Base-by-base conservation (phyloP, 257 asterid genomes). In the Solanum rostratum region DNA sequence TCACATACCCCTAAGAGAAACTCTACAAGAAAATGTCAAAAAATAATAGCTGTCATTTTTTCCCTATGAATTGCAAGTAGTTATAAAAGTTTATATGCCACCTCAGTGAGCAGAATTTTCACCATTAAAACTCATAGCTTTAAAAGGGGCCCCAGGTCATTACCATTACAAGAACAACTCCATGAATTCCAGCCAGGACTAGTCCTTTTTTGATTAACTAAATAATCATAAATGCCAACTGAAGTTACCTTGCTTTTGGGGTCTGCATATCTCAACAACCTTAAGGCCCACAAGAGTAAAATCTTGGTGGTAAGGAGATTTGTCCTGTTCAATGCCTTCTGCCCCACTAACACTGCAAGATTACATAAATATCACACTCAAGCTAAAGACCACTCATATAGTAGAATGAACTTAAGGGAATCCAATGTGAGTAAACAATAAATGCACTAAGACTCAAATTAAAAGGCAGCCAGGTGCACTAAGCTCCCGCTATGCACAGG, bases 181-280 rank as follows among this genome's bases (percentile, higher is more conserved):
- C 57, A 54, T 43, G 74, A 73, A 70, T 49, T 65, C 68, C 57
- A 80, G 22, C 46, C 24, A n/a, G 27, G 55, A 57, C 59, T 20
- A 29, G 85, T 27, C 45, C 10, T 8, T 50, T 15, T 78, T 45
- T 46, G 0, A 49, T 73, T 57, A 50, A 11, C 19, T 46, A 76
- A 55, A 85, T 30, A 84, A 57, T 86, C 63, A 82, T 68, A 22
- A 85, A 85, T 76, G 82, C 27, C n/a, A 46, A 86, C 60, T 30
- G 83, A 86, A 85, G 46, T 80, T 89, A 95, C 98, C 97, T 95
- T 89, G 92, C 89, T 89, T 92, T 94, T 82, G 97, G 98, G 79
- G 97, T 93, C 95, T 95, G 97, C 98, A 95, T 95, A 87, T 85
- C 88, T 90, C 86, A 87, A 87, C 87, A 62, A 66, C 87, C 88